Evolutionary conservation across 129 eudicot species (phyloP).

Genomic region (Cynara cardunculus): DNA sequence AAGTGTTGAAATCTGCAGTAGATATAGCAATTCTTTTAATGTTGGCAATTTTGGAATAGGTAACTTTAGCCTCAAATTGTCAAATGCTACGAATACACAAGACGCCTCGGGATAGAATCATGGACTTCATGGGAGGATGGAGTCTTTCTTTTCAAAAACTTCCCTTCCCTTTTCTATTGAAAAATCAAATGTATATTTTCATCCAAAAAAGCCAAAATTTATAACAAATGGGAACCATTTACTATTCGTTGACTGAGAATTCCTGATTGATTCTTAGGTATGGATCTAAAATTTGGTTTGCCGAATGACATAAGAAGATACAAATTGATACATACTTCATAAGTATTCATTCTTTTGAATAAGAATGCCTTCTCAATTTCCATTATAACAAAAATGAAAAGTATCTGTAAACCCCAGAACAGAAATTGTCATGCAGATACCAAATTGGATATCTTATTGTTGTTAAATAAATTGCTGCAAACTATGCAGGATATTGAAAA

Average conservation of each 20-base stretch:
- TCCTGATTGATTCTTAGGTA: not conserved
- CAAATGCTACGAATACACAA: not conserved
- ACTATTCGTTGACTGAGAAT: not conserved
- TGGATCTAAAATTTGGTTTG: not conserved
- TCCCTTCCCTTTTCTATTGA: not conserved
- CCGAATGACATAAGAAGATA: not conserved
- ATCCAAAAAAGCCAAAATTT: not conserved
- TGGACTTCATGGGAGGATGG: conserved; percentile 1
- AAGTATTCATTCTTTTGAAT: not conserved
- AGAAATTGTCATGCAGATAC: not conserved
- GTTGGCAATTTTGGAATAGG: not conserved
- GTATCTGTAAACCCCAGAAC: not conserved
- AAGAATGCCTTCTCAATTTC: not conserved
- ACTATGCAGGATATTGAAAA: conserved; percentile 13
- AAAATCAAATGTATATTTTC: not conserved
- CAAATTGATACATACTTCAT: not conserved
- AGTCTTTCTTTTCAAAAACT: not conserved
- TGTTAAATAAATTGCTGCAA: not conserved
- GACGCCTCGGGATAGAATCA: not conserved
- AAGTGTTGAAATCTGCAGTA: not conserved
- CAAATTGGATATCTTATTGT: not conserved
- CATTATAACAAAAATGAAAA: not conserved
- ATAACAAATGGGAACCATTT: not conserved
- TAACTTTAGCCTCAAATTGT: not conserved
- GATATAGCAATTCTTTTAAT: not conserved